Percentiles rank a stretch among this genome's conserved stretches.
Conservation (phyloP, 345 rosid species). For the Mangifera indica region DNA sequence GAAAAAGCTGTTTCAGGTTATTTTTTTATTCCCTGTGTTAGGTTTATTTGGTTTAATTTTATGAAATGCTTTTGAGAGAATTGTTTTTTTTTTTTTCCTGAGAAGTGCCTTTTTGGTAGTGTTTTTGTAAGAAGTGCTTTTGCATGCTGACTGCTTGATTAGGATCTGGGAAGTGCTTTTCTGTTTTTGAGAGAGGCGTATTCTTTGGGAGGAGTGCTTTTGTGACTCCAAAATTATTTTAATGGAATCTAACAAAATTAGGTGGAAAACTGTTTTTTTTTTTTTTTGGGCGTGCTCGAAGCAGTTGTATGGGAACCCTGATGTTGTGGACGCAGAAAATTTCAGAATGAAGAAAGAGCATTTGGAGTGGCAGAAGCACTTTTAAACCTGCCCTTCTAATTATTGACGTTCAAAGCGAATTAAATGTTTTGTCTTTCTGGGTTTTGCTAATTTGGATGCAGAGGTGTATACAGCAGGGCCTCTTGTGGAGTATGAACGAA, state of each 20-base stretch:
- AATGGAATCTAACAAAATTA: background rate
- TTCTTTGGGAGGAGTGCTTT: background rate
- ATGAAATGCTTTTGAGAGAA: background rate
- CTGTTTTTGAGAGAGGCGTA: background rate
- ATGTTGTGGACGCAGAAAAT: background rate
- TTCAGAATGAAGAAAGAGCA: background rate
- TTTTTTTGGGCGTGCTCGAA: no score
- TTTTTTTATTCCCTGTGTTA: slow-evolving; percentile 5
- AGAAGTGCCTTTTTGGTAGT: no score
- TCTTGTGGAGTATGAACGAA: slow-evolving; percentile 78
- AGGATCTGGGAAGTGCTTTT: background rate
- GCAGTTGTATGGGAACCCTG: background rate
- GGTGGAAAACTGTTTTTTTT: background rate
- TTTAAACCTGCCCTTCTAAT: background rate
- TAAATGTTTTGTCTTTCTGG: background rate
- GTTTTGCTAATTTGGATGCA: slow-evolving; percentile 29
- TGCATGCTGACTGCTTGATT: no score
- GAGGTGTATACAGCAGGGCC: slow-evolving; percentile 71
- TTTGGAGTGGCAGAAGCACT: background rate
- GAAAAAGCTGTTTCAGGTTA: slow-evolving; percentile 43
- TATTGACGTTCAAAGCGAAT: background rate
- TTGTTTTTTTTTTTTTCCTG: background rate
- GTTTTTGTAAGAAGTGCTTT: background rate
- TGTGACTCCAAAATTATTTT: background rate
- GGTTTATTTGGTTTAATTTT: background rate